Percentiles rank a stretch among this genome's conserved stretches.
Evolutionary conservation across 441 rosid genomes (phyloP).

Genomic region (Jatropha podagrica): DNA sequence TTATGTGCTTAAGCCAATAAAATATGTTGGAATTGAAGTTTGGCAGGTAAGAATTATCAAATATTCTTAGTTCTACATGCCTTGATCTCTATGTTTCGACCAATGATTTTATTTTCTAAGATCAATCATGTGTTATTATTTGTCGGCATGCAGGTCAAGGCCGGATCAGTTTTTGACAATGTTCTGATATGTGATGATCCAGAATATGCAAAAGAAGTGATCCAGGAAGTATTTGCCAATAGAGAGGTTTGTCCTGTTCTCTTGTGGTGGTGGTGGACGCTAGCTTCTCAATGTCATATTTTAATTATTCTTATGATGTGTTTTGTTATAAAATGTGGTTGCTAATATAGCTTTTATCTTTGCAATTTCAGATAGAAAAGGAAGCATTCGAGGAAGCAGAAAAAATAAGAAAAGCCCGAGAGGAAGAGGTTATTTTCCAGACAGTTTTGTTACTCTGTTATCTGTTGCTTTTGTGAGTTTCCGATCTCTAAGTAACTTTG

Average conservation of each 20-base stretch:
- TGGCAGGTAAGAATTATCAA: conserved; percentile 67
- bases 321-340: conserved; percentile 6
- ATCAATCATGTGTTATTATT: neutral
- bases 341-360: neutral
- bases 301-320: conserved; percentile 9
- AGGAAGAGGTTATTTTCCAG: conserved; percentile 67
- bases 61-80: neutral
- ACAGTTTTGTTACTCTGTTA: neutral
- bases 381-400: conserved; percentile 92
- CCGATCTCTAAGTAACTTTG: neutral
- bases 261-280: conserved; percentile 2
- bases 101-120: neutral
- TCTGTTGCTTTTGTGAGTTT: neutral
- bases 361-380: conserved; percentile 55
- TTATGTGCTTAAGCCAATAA: conserved; percentile 81
- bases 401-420: conserved; percentile 73
- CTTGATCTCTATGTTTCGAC: neutral
- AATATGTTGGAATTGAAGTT: conserved; percentile 83
- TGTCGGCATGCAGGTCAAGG: conserved; percentile 61
- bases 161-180: conserved; percentile 86
- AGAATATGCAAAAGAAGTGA: conserved; percentile 70
- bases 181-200: conserved; percentile 83
- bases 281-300: neutral
- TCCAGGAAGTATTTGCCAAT: conserved; percentile 57
- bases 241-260: conserved; percentile 56